phyloP scores from a whole-genome alignment of 1,284 basidiomycete genomes.

The Cryptococcus sp. region DNA sequence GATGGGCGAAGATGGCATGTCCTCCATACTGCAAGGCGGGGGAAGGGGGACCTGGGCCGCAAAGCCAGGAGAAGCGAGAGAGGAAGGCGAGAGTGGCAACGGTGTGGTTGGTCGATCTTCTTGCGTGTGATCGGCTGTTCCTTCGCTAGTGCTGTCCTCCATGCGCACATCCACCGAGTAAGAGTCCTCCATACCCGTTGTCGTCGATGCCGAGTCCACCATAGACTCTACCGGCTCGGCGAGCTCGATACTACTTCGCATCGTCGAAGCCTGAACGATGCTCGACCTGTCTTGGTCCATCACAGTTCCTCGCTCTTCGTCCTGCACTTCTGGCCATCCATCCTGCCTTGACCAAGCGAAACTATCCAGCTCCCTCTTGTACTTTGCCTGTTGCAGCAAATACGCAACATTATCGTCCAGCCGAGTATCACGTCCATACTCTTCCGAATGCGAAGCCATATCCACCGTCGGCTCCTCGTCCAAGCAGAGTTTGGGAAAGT shows the following conservation, averaged over 20 bases:
- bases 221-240: background rate
- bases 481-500: slow-evolving; percentile 95
- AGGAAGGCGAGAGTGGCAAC: background rate
- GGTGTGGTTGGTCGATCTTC: background rate
- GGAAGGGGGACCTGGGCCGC: background rate
- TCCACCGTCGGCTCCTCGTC: slow-evolving; percentile 73
- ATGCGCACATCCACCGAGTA: background rate
- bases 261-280: background rate
- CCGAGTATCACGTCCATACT: slow-evolving; percentile 17
- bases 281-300: background rate
- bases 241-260: background rate
- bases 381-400: slow-evolving; percentile 24
- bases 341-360: slow-evolving; percentile 36
- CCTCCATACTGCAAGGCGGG: background rate
- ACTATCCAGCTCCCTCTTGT: slow-evolving; percentile 23
- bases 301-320: background rate
- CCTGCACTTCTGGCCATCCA: background rate
- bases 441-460: slow-evolving; percentile 33
- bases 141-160: background rate
- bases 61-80: background rate
- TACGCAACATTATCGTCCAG: slow-evolving; percentile 35
- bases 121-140: background rate
- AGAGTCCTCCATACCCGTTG: background rate
- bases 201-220: too few relatives aligned
- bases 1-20: background rate